A percentile compares a stretch with the other conserved stretches of the same genome.
These are phyloP conservation scores for Chrysoporthe austroafricana DNA, from an alignment of 2,329 filamentous ascomycete genomes.

Conservation along the genomic window DNA sequence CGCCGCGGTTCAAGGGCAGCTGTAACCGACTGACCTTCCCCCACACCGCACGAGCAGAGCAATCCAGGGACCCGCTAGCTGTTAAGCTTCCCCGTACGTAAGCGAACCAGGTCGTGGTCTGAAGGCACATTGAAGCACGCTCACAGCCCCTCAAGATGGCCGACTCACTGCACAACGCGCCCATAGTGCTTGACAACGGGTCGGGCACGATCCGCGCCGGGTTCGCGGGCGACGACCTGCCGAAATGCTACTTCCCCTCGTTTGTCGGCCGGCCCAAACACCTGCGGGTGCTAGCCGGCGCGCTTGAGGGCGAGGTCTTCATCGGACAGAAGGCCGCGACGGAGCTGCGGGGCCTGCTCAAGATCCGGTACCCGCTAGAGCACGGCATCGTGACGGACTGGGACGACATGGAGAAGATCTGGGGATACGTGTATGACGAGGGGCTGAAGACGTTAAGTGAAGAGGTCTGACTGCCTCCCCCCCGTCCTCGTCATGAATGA, in stretches of 20 bases:
- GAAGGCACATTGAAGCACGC: not conserved
- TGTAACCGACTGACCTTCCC: not conserved
- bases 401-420: conserved; percentile 99
- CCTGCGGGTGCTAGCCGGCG: conserved; percentile 90
- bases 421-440: conserved; percentile 96
- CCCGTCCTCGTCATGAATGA: not conserved
- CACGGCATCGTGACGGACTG: conserved; percentile 99
- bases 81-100: not conserved
- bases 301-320: conserved; percentile 94
- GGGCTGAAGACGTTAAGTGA: conserved; percentile 96
- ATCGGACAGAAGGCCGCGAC: conserved; percentile 88
- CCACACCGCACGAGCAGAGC: not conserved
- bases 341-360: conserved; percentile 87
- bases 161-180: conserved; percentile 85
- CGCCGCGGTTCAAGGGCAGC: not conserved
- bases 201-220: conserved; percentile 96
- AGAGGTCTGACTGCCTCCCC: conserved; percentile 63
- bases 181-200: conserved; percentile 98
- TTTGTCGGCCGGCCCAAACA: conserved; percentile 97
- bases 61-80: not conserved
- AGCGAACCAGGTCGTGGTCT: not conserved
- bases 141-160: conserved; percentile 46
- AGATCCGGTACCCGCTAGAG: conserved; percentile 94
- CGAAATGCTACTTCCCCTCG: conserved; percentile 96
- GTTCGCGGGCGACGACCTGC: conserved; percentile 93